Evolutionary conservation across 2,329 filamentous ascomycete species (phyloP).

Genomic region (Aspergillus candidus): DNA sequence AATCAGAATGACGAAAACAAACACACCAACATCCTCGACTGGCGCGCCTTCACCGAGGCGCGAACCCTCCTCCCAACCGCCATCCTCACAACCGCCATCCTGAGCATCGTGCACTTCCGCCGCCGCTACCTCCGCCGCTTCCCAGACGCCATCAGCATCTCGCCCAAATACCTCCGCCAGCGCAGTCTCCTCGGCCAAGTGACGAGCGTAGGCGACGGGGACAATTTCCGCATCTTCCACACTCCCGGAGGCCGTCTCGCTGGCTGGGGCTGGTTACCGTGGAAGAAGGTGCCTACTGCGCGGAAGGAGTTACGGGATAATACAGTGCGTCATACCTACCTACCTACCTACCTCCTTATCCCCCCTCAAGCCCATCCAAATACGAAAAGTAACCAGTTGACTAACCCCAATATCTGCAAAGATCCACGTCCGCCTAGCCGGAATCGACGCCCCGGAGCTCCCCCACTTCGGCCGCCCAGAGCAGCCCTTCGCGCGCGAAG

Average conservation of each 20-base stretch:
- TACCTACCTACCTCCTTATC: not conserved
- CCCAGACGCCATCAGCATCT: slow-evolving; percentile 68
- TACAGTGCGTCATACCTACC: slow-evolving; percentile 54
- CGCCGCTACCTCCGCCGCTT: slow-evolving; percentile 70
- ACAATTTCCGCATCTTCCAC: slow-evolving; percentile 91
- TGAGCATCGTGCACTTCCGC: slow-evolving; percentile 31
- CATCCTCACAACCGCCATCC: slow-evolving; percentile 34
- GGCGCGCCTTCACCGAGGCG: slow-evolving; percentile 33
- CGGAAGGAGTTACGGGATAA: slow-evolving; percentile 65
- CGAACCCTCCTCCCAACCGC: slow-evolving; percentile 33
- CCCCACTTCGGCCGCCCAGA: slow-evolving; percentile 86
- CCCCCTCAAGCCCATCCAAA: not conserved
- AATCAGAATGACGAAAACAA: slow-evolving; percentile 37
- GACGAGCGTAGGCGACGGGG: slow-evolving; percentile 91
- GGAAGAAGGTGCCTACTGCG: slow-evolving; percentile 62
- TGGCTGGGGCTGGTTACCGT: slow-evolving; percentile 86
- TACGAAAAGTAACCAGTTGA: not conserved
- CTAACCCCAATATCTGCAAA: slow-evolving; percentile 8
- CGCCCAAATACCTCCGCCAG: slow-evolving; percentile 65
- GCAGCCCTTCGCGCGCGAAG: slow-evolving; percentile 78
- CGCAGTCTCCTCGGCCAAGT: slow-evolving; percentile 77
- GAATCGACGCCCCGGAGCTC: slow-evolving; percentile 86
- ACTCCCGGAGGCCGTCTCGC: slow-evolving; percentile 81
- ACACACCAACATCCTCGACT: slow-evolving; percentile 39
- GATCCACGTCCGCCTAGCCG: slow-evolving; percentile 85